Evolutionary conservation across 768 basidiomycete genomes (phyloP).

Genomic region (Lactarius quietus): DNA sequence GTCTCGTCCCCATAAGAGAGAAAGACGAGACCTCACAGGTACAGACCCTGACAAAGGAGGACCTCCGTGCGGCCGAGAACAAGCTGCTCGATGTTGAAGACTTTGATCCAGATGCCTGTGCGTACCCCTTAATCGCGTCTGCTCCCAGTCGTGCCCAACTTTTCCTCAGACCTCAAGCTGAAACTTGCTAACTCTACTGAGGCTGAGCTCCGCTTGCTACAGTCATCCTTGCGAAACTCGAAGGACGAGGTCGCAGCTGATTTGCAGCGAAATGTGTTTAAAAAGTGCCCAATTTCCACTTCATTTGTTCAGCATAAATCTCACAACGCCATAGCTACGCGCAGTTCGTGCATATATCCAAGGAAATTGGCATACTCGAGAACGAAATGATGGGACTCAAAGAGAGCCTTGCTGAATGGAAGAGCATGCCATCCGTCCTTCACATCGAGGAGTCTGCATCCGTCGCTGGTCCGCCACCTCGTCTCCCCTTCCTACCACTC

Average conservation of each 20-base stretch:
- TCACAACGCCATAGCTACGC: slow-evolving; percentile 65
- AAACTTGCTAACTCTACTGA: slow-evolving; percentile 89
- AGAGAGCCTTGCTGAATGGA: slow-evolving; percentile 91
- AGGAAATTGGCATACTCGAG: slow-evolving; percentile 94
- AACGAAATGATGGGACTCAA: slow-evolving; percentile 98
- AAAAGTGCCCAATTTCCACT: slow-evolving; percentile 55
- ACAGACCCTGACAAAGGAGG: slow-evolving; percentile 46
- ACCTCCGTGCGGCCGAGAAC: slow-evolving; percentile 56
- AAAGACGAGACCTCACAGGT: slow-evolving; percentile 46
- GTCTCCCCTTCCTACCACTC: slow-evolving; percentile 16
- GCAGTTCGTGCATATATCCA: slow-evolving; percentile 94
- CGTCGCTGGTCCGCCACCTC: slow-evolving; percentile 42
- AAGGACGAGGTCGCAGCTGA: slow-evolving; percentile 74
- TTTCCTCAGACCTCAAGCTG: slow-evolving; percentile 57
- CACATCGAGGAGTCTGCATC: slow-evolving; percentile 83
- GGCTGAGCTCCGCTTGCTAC: slow-evolving; percentile 69
- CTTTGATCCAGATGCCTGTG: slow-evolving; percentile 89
- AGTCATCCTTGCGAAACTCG: slow-evolving; percentile 67
- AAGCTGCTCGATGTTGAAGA: slow-evolving; percentile 67
- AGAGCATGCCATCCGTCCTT: slow-evolving; percentile 88
- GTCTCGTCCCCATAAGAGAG: slow-evolving; percentile 39
- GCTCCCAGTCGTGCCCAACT: background rate
- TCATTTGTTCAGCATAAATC: slow-evolving; percentile 1
- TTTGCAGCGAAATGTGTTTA: slow-evolving; percentile 90
- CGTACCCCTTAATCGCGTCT: slow-evolving; percentile 34